Conservation (phyloP, 192 early-diverging fungal species). For the Jimgerdemannia lactiflua region DNA sequence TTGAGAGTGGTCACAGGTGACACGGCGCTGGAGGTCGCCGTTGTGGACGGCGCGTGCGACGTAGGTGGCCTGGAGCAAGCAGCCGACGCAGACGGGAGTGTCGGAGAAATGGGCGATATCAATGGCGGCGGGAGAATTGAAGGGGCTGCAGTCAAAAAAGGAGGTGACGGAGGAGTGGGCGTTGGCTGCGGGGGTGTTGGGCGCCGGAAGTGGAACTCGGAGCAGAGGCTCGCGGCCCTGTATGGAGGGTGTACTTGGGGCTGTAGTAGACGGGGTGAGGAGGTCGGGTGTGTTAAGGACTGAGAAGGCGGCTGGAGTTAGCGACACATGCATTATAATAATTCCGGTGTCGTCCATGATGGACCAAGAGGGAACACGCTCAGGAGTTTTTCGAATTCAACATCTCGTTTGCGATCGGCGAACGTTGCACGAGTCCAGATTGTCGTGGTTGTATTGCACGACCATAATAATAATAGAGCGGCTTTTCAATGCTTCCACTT, state of each 20-base stretch:
- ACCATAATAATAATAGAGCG: no score
- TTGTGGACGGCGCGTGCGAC: slow-evolving; percentile 43
- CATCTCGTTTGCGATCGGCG: no score
- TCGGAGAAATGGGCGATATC: not conserved
- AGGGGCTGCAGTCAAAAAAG: not conserved
- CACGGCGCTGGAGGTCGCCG: slow-evolving; percentile 41
- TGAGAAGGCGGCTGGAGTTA: not conserved
- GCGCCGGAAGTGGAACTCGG: not conserved
- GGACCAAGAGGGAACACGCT: no score
- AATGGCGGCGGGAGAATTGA: not conserved
- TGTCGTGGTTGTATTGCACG: no score
- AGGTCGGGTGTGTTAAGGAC: not conserved
- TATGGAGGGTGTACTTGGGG: not conserved
- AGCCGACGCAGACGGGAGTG: slow-evolving; percentile 42
- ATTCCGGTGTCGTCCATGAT: no score
- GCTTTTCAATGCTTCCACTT: no score
- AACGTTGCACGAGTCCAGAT: no score
- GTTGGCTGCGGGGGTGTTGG: not conserved
- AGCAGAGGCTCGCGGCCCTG: not conserved
- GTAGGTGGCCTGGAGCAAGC: slow-evolving; percentile 42
- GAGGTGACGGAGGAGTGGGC: not conserved
- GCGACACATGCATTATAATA: no score
- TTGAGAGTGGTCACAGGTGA: slow-evolving; percentile 36
- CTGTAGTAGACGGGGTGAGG: not conserved
- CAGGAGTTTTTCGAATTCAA: no score